phyloP scores from a whole-genome alignment of 2,329 filamentous ascomycete species.

The Botrytis medusae region DNA sequence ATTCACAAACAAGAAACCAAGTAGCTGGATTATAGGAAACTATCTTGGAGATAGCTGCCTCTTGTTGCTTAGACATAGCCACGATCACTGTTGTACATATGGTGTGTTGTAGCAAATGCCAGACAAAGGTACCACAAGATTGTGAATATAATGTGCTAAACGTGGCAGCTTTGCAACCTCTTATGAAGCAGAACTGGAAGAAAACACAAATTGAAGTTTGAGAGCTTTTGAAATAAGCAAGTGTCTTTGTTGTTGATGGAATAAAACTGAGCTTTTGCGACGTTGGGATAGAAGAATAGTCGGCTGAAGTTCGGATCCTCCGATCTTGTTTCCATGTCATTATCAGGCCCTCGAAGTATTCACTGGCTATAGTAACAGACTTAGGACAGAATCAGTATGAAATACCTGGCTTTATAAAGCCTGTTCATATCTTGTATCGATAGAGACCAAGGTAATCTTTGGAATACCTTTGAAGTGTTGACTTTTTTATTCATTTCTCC shows the following conservation, averaged over 20 bases:
- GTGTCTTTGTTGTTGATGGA: not conserved
- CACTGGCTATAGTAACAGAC: not conserved
- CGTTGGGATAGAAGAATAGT: not conserved
- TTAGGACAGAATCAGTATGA: too few species aligned
- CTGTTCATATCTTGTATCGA: not conserved
- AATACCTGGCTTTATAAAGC: not conserved
- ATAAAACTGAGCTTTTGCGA: not conserved
- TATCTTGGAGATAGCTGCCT: not conserved
- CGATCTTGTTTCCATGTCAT: not conserved
- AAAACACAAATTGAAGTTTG: not conserved
- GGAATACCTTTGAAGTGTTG: not conserved
- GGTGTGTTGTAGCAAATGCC: not conserved
- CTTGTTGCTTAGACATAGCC: not conserved
- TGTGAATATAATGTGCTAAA: not conserved
- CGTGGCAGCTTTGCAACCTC: not conserved
- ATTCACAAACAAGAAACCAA: not conserved
- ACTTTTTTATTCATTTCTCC: not conserved
- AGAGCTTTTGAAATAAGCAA: not conserved
- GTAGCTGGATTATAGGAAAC: not conserved
- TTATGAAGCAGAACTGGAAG: fast-evolving
- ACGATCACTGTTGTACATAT: not conserved
- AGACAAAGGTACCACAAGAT: not conserved
- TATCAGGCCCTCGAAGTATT: not conserved
- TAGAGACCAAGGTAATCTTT: not conserved
- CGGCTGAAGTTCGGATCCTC: not conserved